Conservation (phyloP, 345 rosid genomes). For the Isatis tinctoria region DNA sequence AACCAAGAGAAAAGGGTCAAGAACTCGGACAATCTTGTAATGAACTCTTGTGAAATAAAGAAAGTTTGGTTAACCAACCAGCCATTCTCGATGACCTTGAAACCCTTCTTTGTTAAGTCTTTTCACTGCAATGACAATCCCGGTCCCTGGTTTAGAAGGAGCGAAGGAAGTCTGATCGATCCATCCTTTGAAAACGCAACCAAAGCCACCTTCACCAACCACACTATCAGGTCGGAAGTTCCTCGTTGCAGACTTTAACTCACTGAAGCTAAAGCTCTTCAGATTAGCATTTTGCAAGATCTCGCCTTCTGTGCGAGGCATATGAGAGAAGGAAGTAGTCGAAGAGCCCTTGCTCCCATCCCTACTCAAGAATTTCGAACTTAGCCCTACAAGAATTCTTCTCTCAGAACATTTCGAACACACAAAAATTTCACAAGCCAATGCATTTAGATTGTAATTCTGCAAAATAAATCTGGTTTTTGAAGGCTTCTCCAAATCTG, state of each 20-base stretch:
- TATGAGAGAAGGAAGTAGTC: constrained; percentile 50
- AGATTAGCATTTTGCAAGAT: constrained; percentile 72
- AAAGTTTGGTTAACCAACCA: constrained; percentile 46
- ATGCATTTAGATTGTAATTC: not conserved
- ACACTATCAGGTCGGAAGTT: constrained; percentile 90
- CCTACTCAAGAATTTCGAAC: constrained; percentile 52
- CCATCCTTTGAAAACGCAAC: constrained; percentile 98
- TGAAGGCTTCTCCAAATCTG: not conserved
- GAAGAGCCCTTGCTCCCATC: constrained; percentile 60
- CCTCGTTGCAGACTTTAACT: constrained; percentile 70
- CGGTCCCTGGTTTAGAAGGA: constrained; percentile 78
- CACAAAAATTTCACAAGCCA: not conserved
- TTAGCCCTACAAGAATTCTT: constrained; percentile 46
- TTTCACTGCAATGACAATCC: constrained; percentile 82
- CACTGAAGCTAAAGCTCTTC: constrained; percentile 61
- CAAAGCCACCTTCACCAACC: constrained; percentile 96
- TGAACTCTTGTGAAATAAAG: not conserved
- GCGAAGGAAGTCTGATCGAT: constrained; percentile 64
- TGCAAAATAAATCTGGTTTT: not conserved
- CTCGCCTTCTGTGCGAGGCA: constrained; percentile 89
- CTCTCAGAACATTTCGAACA: not conserved
- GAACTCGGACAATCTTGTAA: not conserved
- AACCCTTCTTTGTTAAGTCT: constrained; percentile 81
- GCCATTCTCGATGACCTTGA: constrained; percentile 96
- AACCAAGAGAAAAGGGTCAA: not conserved